Evolutionary conservation across 495 filamentous ascomycete genomes (phyloP), one percentile per base, ranked within the genome.

Genomic region (Annulohypoxylon moriforme): DNA sequence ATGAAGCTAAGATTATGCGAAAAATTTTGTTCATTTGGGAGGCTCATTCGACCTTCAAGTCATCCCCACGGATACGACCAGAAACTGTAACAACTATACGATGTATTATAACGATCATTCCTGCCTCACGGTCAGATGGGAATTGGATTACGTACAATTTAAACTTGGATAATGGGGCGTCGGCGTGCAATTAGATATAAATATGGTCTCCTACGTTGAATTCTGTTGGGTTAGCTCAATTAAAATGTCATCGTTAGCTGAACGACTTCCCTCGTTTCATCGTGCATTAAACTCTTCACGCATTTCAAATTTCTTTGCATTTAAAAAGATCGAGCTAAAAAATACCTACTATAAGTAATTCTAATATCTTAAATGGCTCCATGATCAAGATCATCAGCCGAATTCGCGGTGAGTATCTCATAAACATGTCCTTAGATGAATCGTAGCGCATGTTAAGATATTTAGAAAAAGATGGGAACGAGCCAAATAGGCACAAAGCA

Each of bases 101-200:
- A 55, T 55, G 50, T 55, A 55, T 24, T 34, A 55, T 55, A 29
- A 52, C 47, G 47, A n/a, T n/a, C 11, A 29, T 27, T n/a, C 47
- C 22, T 27, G 24, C 47, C 24, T n/a, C 24, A 4, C 22, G 5
- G 46, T 52, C 13, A n/a, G 24, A 29, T 3, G 14, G 22, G 10
- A 52, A 52, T 24, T 52, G 24, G 24, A 52, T 52, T 29, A n/a
- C 47, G 22, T 52, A 52, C 24, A 3, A 52, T 52, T 47, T 22
- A 49, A 49, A 49, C 46, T 22, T 24, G 46, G 47, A 27, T 31
- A 27, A 29, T 29, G 47, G 47, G 47, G 47, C 47, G 24, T 29
- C 24, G 47, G 47, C 47, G 47, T 52, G 24, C 24, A 27, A 6
- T 52, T 52, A 52, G 47, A 52, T 29, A 52, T 52, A 14, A 52